Conservation (phyloP, 2,329 filamentous ascomycete species). For the Herpotrichia juniperi region DNA sequence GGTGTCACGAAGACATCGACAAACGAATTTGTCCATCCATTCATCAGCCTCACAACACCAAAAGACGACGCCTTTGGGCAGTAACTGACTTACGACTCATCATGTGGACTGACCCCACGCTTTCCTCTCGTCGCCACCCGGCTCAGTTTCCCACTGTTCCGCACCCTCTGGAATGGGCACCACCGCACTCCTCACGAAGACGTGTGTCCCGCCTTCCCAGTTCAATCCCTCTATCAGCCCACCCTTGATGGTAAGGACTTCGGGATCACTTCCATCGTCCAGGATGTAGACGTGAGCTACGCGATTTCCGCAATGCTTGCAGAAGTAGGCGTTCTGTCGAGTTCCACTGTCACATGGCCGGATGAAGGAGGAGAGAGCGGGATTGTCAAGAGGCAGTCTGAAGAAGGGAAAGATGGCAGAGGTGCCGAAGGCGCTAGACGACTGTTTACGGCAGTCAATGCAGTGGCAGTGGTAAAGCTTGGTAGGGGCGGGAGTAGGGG, state of each 20-base stretch:
- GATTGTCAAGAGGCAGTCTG: slow-evolving; percentile 54
- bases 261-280: slow-evolving; percentile 24
- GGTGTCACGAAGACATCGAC: background rate
- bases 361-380: slow-evolving; percentile 24
- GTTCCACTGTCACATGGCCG: slow-evolving; percentile 27
- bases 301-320: slow-evolving; percentile 67
- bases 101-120: background rate
- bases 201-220: slow-evolving; percentile 57
- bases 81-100: background rate
- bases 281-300: slow-evolving; percentile 66
- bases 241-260: slow-evolving; percentile 66
- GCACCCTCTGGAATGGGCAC: slow-evolving; percentile 70
- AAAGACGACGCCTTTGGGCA: background rate
- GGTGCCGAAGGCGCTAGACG: slow-evolving; percentile 69
- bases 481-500: slow-evolving; percentile 64
- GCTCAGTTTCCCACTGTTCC: slow-evolving; percentile 63
- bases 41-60: background rate
- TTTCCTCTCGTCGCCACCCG: slow-evolving; percentile 22
- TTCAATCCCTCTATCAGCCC: slow-evolving; percentile 67
- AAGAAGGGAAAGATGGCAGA: slow-evolving; percentile 75
- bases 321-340: slow-evolving; percentile 35
- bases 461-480: slow-evolving; percentile 77
- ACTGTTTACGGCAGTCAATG: slow-evolving; percentile 68
- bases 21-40: background rate
- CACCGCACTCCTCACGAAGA: slow-evolving; percentile 72